phyloP scores from a whole-genome alignment of 371 early-diverging fungal species.

The Mucor mucedo region DNA sequence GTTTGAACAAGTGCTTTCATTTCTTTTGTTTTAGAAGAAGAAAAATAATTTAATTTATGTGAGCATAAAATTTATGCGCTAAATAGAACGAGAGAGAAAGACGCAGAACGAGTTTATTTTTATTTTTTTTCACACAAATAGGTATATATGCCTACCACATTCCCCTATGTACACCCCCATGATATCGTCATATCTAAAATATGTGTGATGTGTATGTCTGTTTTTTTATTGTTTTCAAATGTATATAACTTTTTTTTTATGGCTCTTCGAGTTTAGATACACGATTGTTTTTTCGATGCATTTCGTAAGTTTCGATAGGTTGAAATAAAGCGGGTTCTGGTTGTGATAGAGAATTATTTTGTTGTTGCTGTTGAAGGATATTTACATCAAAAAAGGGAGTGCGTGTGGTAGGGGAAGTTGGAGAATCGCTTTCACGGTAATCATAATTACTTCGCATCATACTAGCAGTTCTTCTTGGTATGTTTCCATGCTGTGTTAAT shows the following conservation, averaged over 20 bases:
- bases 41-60: not conserved
- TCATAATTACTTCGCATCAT: constrained; percentile 37
- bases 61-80: not conserved
- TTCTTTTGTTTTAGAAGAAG: not conserved
- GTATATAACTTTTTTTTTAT: not conserved
- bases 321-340: constrained; percentile 21
- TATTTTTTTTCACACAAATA: not conserved
- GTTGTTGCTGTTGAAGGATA: constrained; percentile 9
- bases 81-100: constrained; percentile 1
- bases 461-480: constrained; percentile 54
- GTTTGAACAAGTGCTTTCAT: constrained; percentile 14
- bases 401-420: constrained; percentile 45
- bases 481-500: constrained; percentile 38
- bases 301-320: constrained; percentile 31
- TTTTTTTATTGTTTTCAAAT: not conserved
- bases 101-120: not conserved
- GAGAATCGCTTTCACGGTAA: constrained; percentile 39
- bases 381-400: constrained; percentile 37
- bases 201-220: not conserved
- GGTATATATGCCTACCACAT: not conserved
- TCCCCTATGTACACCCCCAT: not conserved
- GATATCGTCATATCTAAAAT: not conserved
- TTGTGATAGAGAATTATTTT: constrained; percentile 5
- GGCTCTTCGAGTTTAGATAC: constrained; percentile 32
- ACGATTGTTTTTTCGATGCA: constrained; percentile 35